Conservation (phyloP, 2,329 filamentous ascomycete genomes). For the Aspergillus awamori region DNA sequence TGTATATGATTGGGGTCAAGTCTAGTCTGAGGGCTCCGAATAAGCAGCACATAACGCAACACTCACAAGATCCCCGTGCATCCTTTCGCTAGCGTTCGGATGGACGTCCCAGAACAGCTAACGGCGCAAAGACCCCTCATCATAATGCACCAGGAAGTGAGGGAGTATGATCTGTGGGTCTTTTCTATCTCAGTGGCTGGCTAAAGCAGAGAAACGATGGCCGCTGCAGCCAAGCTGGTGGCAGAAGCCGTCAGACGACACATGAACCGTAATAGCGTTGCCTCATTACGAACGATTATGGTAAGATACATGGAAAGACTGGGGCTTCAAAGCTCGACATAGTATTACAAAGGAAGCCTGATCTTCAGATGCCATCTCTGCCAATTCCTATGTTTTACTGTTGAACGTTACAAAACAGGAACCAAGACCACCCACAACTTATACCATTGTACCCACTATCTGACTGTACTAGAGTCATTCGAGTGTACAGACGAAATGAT, state of each 20-base stretch:
- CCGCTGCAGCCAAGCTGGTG: not conserved
- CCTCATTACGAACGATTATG: not conserved
- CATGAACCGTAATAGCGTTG: not conserved
- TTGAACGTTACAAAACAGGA: too few species aligned
- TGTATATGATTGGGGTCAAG: not conserved
- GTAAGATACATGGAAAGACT: not conserved
- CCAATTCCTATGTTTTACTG: too few species aligned
- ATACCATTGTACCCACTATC: too few species aligned
- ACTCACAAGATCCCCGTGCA: not conserved
- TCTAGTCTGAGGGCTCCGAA: not conserved
- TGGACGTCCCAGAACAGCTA: not conserved
- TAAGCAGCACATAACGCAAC: not conserved
- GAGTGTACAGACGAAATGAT: too few species aligned
- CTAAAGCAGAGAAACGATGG: not conserved
- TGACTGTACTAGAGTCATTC: too few species aligned
- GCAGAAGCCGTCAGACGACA: not conserved
- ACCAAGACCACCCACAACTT: too few species aligned
- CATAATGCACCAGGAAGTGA: not conserved
- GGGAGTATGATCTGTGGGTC: not conserved
- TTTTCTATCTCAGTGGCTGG: not conserved
- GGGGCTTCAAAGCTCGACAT: not conserved
- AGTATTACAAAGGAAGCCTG: too few species aligned
- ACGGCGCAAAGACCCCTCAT: not conserved
- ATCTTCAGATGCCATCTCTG: too few species aligned
- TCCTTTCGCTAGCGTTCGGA: not conserved